phyloP scores from a whole-genome alignment of 1,139 yeast genomes.

The Yamadazyma pseudoaaseri region DNA sequence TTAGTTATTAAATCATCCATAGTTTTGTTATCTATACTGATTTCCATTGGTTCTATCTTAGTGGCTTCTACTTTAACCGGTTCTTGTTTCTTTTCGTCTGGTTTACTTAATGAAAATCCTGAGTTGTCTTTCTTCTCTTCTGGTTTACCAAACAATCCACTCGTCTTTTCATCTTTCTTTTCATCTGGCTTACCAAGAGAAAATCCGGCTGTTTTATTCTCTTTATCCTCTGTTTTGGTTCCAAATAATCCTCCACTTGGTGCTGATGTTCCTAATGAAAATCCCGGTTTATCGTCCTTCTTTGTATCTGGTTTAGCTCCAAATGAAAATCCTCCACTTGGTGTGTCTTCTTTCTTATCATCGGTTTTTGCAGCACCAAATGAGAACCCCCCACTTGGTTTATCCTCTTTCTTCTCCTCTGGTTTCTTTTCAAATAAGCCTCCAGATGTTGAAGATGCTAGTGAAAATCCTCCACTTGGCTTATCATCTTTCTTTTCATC shows the following conservation, averaged over 20 bases:
- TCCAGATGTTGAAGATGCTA: constrained; percentile 24
- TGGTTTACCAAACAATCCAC: constrained; percentile 20
- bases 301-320: constrained; percentile 22
- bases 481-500: constrained; percentile 18
- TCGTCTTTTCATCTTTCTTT: constrained; percentile 20
- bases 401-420: constrained; percentile 21
- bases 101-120: constrained; percentile 5
- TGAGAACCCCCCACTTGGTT: constrained; percentile 18
- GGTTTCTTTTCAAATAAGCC: constrained; percentile 16
- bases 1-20: constrained; percentile 88
- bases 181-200: constrained; percentile 24
- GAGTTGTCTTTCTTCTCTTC: constrained; percentile 15
- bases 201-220: constrained; percentile 15
- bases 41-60: constrained; percentile 62
- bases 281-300: constrained; percentile 19
- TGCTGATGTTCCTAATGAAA: constrained; percentile 2
- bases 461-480: constrained; percentile 13
- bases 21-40: constrained; percentile 85
- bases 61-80: constrained; percentile 53
- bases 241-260: constrained; percentile 24
- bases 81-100: constrained; percentile 23
- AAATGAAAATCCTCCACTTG: constrained; percentile 21
- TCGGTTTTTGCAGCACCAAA: constrained; percentile 27
- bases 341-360: constrained; percentile 15
- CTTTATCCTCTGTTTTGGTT: constrained; percentile 21